phyloP scores from a whole-genome alignment of 2,329 filamentous ascomycete species.

The Septoria linicola region DNA sequence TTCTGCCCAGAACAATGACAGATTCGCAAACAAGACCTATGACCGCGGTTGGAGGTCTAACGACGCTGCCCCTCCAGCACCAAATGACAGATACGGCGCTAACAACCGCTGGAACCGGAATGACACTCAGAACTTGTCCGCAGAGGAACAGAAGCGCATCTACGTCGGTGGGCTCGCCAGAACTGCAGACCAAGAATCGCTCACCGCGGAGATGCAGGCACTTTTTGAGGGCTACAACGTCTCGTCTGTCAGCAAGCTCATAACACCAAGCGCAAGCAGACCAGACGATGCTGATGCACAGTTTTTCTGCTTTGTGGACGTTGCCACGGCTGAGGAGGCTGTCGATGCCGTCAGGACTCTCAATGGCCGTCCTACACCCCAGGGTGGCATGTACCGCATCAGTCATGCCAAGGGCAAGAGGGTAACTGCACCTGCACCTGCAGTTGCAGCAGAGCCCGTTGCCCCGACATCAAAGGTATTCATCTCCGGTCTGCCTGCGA shows the following conservation, averaged over 20 bases:
- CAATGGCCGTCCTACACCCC: slow-evolving; percentile 27
- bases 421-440: slow-evolving; percentile 4
- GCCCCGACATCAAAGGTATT: slow-evolving; percentile 31
- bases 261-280: slow-evolving; percentile 21
- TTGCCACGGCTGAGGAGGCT: slow-evolving; percentile 31
- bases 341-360: slow-evolving; percentile 25
- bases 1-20: neutral
- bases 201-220: slow-evolving; percentile 44
- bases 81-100: slow-evolving; percentile 13
- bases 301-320: slow-evolving; percentile 37
- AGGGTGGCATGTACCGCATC: slow-evolving; percentile 26
- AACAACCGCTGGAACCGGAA: slow-evolving; percentile 47
- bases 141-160: slow-evolving; percentile 42
- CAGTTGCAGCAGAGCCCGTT: neutral
- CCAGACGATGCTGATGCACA: slow-evolving; percentile 14
- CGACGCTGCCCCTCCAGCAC: neutral
- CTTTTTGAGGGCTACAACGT: slow-evolving; percentile 49
- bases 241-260: slow-evolving; percentile 50
- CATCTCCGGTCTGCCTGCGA: slow-evolving; percentile 48
- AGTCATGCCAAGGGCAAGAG: slow-evolving; percentile 21
- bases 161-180: slow-evolving; percentile 47
- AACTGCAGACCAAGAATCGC: slow-evolving; percentile 44
- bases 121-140: slow-evolving; percentile 36
- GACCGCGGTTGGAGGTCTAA: slow-evolving; percentile 4
- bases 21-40: neutral